Percentiles rank a stretch among this genome's conserved stretches.
These are phyloP conservation scores for Hypoxylon sp. DNA, from an alignment of 2,329 filamentous ascomycete genomes.

Conservation along the genomic window DNA sequence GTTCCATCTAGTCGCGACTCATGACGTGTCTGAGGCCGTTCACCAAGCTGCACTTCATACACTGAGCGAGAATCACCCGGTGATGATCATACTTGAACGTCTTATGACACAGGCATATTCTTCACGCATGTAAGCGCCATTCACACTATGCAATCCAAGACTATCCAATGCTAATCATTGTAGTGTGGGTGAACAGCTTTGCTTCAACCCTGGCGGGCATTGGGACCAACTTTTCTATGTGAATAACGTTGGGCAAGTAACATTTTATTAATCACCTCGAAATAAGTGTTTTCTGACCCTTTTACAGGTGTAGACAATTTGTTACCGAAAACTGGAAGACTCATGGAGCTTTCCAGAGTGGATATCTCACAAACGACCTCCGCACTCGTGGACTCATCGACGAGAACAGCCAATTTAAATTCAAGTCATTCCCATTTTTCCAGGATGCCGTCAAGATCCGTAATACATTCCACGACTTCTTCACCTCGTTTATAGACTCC, in stretches of 20 bases:
- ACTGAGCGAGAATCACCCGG: neutral
- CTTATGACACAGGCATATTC: neutral
- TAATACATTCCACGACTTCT: neutral
- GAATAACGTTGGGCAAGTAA: constrained; percentile 26
- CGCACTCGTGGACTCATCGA: neutral
- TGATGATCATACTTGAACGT: neutral
- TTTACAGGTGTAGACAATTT: neutral
- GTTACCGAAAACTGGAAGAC: neutral
- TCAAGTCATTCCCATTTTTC: neutral
- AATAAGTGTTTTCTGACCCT: neutral
- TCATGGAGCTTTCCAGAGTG: neutral
- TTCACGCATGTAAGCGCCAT: neutral
- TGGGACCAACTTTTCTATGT: constrained; percentile 43
- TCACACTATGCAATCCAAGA: neutral
- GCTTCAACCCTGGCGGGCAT: constrained; percentile 47
- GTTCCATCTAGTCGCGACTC: constrained; percentile 48
- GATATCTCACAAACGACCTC: neutral
- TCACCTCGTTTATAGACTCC: neutral
- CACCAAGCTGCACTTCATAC: neutral
- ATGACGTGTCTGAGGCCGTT: neutral
- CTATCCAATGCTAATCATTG: constrained; percentile 26
- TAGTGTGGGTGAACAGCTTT: constrained; percentile 42
- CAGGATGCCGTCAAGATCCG: neutral
- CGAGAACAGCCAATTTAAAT: neutral
- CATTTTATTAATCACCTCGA: neutral